Percentiles rank a stretch among this genome's conserved stretches.
Evolutionary conservation across 768 basidiomycete genomes (phyloP).

Genomic region (Russula earlei): DNA sequence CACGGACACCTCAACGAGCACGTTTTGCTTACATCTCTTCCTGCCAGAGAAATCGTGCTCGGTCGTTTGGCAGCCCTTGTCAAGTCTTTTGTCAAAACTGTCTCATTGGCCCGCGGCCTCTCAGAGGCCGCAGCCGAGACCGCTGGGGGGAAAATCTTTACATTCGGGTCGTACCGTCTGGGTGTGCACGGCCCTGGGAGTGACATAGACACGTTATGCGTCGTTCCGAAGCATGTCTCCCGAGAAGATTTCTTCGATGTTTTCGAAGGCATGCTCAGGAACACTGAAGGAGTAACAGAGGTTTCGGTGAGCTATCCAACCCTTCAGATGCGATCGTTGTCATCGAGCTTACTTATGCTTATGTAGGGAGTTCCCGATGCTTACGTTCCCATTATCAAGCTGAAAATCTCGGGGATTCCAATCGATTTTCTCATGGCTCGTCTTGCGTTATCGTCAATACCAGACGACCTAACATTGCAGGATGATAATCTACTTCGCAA

Average conservation of each 20-base stretch:
- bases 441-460: constrained; percentile 76
- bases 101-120: constrained; percentile 69
- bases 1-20: background rate
- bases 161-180: constrained; percentile 95
- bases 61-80: constrained; percentile 84
- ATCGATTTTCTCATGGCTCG: constrained; percentile 93
- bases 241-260: constrained; percentile 92
- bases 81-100: constrained; percentile 83
- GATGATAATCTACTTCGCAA: constrained; percentile 90
- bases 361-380: constrained; percentile 89
- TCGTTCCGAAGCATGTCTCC: constrained; percentile 93
- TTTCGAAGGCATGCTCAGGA: constrained; percentile 82
- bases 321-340: background rate
- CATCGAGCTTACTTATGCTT: background rate
- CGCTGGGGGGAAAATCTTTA: constrained; percentile 97
- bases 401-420: constrained; percentile 84
- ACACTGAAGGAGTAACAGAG: constrained; percentile 75
- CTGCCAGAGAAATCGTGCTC: constrained; percentile 78
- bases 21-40: constrained; percentile 13
- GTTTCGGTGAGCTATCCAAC: constrained; percentile 52
- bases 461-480: constrained; percentile 80
- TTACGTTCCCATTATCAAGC: constrained; percentile 90
- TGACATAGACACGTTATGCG: constrained; percentile 98
- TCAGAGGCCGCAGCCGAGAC: constrained; percentile 82
- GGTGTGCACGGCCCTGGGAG: constrained; percentile 94